A percentile compares a stretch with the other conserved stretches of the same genome.
These are phyloP conservation scores for Nymphaea colorata DNA, from an alignment of 164 flowering plant species.

Conservation along the genomic window DNA sequence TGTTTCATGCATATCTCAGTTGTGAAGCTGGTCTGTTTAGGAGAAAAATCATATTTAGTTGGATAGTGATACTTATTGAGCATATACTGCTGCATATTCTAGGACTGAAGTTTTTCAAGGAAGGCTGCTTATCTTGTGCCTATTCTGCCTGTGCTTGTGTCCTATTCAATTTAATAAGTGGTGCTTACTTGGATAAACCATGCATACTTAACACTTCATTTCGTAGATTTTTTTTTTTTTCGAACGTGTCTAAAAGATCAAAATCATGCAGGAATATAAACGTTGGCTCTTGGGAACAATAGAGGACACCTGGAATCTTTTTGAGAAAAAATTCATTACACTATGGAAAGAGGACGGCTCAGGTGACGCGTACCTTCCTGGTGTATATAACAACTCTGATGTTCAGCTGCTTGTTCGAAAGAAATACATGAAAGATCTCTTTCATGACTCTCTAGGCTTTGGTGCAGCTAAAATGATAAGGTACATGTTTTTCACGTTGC, in stretches of 20 bases:
- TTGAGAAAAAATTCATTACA: conserved; percentile 49
- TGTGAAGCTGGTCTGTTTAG: no score
- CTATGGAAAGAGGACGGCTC: conserved; percentile 75
- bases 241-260: background rate
- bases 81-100: no score
- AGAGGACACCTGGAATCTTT: conserved; percentile 79
- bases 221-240: no score
- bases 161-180: background rate
- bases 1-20: no score
- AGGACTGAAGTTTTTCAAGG: no score
- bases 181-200: background rate
- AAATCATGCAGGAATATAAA: conserved; percentile 46
- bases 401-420: conserved; percentile 39
- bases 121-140: no score
- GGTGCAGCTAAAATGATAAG: conserved; percentile 98
- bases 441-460: conserved; percentile 91
- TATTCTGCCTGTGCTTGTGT: no score
- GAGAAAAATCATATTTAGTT: no score
- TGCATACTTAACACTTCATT: background rate
- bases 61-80: no score
- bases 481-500: conserved; percentile 14
- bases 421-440: conserved; percentile 51
- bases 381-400: conserved; percentile 55
- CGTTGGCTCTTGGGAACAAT: conserved; percentile 71
- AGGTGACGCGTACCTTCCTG: conserved; percentile 90